Evolutionary conservation across 2,329 filamentous ascomycete species (phyloP).

Genomic region (Diaporthe sp.): DNA sequence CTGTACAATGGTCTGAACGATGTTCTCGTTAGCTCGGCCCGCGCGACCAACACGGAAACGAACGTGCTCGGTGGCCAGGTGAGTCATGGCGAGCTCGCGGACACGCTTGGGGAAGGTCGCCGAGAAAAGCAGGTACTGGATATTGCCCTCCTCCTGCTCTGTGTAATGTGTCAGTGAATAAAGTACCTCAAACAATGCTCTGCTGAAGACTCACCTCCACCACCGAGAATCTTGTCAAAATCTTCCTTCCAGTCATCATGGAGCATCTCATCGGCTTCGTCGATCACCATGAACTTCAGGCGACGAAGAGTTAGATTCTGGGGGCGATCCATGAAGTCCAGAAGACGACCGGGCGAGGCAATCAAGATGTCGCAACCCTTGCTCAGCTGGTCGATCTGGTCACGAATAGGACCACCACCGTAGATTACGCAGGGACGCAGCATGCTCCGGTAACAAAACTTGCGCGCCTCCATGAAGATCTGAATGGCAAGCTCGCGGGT

Average conservation of each 20-base stretch:
- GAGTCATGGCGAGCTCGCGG: slow-evolving; percentile 81
- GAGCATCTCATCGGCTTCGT: slow-evolving; percentile 96
- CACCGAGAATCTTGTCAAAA: slow-evolving; percentile 81
- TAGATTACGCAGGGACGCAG: slow-evolving; percentile 92
- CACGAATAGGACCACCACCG: slow-evolving; percentile 80
- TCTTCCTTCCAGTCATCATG: slow-evolving; percentile 83
- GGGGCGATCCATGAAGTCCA: slow-evolving; percentile 84
- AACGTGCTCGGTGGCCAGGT: slow-evolving; percentile 80
- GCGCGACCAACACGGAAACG: slow-evolving; percentile 90
- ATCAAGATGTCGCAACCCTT: slow-evolving; percentile 93
- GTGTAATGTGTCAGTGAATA: slow-evolving; percentile 50
- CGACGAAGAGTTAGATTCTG: slow-evolving; percentile 79
- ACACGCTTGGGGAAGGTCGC: slow-evolving; percentile 91
- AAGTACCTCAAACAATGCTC: not conserved
- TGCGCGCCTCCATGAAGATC: slow-evolving; percentile 94
- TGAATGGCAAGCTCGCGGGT: slow-evolving; percentile 93
- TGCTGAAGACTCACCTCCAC: slow-evolving; percentile 77
- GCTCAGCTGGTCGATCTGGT: slow-evolving; percentile 80
- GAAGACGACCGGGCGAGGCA: slow-evolving; percentile 87
- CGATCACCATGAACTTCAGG: slow-evolving; percentile 85
- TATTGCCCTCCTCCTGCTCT: slow-evolving; percentile 81
- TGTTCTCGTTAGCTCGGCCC: slow-evolving; percentile 86
- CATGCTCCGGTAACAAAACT: slow-evolving; percentile 95
- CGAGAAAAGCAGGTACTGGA: slow-evolving; percentile 87
- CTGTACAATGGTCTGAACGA: slow-evolving; percentile 81